Evolutionary conservation across 2,329 filamentous ascomycete species (phyloP), one percentile per base, ranked within the genome.

Genomic region (Microascus cirrosus): DNA sequence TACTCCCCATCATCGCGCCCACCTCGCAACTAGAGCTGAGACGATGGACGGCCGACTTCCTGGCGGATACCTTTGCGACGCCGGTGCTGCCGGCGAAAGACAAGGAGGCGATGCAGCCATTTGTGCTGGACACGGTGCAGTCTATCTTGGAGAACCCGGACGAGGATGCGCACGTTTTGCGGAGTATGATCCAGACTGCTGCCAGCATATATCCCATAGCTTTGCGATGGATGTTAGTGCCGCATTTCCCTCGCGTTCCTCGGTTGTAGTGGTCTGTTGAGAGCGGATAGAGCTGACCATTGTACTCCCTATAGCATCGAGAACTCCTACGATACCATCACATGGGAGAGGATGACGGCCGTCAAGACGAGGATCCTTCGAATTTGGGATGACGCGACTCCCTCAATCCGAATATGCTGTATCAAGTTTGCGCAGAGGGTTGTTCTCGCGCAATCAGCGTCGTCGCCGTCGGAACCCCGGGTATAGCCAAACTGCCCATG

Each of bases 371-470:
- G 86, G 65, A 94, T 99, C 63, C 73, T 99, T 60, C 84, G 83
- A 60, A 84, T 94, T 66, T 96, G 95, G 93, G 93, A 96, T 65
- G 81, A 78, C 51, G 86, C 89, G 20, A 75, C 83, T 15, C 80
- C 86, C 13, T 87, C 90, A 2, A 83, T 97, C 62, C 86, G 86
- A 65, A 86, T 97, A 70, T 95, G 91, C 77, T 97, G 94, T 75
- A 87, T 97, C 79, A 99, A 99, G 72, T 99, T 99, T 71, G 87
- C 90, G 42, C 93, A 99, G 74, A 85, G 90, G 62, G 90, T 97
- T 52, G 88, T 99, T 52, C 82, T 96, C 63, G 89, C 91, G 20
- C 93, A 99, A 72, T 96, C 90, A 12, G 85, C 86, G n/a, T 90
- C 90, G 53, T 75, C 86, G 59, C 88, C 89, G 63, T 78, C 84